These are phyloP conservation scores for Geosmithia putterillii DNA, from an alignment of 2,329 filamentous ascomycete genomes.

Conservation along the genomic window DNA sequence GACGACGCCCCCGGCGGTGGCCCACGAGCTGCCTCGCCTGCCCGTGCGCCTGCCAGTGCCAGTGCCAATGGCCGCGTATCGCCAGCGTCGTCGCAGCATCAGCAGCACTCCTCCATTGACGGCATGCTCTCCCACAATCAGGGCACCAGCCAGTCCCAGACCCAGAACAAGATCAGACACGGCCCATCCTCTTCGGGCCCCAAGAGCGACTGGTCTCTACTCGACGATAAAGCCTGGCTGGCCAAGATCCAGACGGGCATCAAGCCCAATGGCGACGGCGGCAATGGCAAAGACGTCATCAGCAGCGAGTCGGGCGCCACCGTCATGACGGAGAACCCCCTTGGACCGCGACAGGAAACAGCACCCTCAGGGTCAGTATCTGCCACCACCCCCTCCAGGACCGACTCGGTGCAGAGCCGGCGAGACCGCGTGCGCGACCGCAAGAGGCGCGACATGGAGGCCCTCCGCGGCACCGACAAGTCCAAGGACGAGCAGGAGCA, in stretches of 20 bases:
- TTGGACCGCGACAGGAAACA: slow-evolving; percentile 5
- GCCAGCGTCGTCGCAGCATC: not conserved
- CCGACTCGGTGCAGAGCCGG: slow-evolving; percentile 15
- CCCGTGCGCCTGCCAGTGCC: not conserved
- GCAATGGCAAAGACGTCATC: not conserved
- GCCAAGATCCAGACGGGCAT: not conserved
- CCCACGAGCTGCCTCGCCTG: too few species aligned
- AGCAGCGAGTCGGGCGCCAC: slow-evolving; percentile 1
- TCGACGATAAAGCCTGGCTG: not conserved
- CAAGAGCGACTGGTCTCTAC: not conserved
- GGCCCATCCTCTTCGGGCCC: not conserved
- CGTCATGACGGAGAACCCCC: slow-evolving; percentile 8
- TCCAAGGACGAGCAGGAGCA: slow-evolving; percentile 7
- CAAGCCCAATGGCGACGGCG: not conserved
- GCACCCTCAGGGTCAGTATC: not conserved
- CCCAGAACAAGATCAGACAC: not conserved
- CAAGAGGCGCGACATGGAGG: slow-evolving; percentile 27
- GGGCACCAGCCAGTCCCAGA: too few species aligned
- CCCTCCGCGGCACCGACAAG: slow-evolving; percentile 10
- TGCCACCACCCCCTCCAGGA: slow-evolving; percentile 5
- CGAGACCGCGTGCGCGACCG: slow-evolving; percentile 24
- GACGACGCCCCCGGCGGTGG: not conserved
- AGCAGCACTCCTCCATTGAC: slow-evolving; percentile 2
- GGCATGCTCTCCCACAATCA: not conserved
- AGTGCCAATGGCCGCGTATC: not conserved